Evolutionary conservation across 2,329 filamentous ascomycete species (phyloP).

Genomic region (Paracoccidioides brasiliensis): DNA sequence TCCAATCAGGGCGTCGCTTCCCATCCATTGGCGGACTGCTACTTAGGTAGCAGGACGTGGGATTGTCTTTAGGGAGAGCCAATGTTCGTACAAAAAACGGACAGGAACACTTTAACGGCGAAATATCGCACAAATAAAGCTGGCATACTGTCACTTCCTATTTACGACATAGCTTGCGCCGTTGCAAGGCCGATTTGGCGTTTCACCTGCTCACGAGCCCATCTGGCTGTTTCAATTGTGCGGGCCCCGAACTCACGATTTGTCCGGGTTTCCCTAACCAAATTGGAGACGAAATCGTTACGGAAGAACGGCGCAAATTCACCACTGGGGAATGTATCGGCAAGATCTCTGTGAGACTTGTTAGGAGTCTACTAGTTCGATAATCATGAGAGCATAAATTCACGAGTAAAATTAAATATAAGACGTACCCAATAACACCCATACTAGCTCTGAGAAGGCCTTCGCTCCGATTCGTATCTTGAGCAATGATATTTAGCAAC

Average conservation of each 20-base stretch:
- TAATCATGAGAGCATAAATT: neutral
- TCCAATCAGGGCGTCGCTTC: constrained; percentile 12
- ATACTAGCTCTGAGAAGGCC: constrained; percentile 84
- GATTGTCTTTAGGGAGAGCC: neutral
- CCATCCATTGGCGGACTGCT: constrained; percentile 8
- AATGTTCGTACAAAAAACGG: neutral
- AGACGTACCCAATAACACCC: constrained; percentile 83
- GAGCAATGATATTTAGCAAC: constrained; percentile 65
- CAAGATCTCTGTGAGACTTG: constrained; percentile 60
- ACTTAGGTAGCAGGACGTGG: neutral
- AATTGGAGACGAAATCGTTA: constrained; percentile 72
- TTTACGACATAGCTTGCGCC: constrained; percentile 28
- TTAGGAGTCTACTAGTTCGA: constrained; percentile 22
- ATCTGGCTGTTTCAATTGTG: constrained; percentile 88
- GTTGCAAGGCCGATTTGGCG: constrained; percentile 47
- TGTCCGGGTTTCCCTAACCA: constrained; percentile 83
- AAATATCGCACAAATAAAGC: neutral
- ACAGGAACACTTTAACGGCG: neutral
- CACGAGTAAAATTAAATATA: neutral
- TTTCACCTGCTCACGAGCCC: constrained; percentile 96
- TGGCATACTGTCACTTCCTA: constrained; percentile 4
- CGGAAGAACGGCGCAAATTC: constrained; percentile 77
- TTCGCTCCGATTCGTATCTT: constrained; percentile 81
- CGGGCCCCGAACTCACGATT: constrained; percentile 76
- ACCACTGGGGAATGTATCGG: constrained; percentile 83